Evolutionary conservation across 371 early-diverging fungal species (phyloP), one percentile per base, ranked within the genome.

Genomic region (Rhizomucor miehei): DNA sequence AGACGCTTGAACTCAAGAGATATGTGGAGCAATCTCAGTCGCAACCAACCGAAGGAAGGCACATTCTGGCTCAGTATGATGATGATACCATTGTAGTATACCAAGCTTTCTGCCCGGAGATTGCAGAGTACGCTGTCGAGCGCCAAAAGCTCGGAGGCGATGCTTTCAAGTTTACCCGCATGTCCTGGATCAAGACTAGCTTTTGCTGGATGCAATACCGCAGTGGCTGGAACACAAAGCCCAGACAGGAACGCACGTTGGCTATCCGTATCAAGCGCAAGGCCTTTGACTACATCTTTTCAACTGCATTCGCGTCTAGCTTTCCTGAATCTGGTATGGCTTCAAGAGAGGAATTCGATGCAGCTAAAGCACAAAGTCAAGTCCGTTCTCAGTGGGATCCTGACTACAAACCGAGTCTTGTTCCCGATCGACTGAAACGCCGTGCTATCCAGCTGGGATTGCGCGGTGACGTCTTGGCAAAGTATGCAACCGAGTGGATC

Each of bases 191-290:
- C 56, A 77, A 75, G 53, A 57, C 78, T 0, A 72, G 60, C 37
- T 77, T 72, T 56, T 54, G 54, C 25, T 77, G 78, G 78, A 77
- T 77, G 78, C 60, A 64, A 44, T 75, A 77, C 49, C 61, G 78
- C 17, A 60, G 57, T 29, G 73, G 71, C 6, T 73, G 67, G 69
- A 57, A 59, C 34, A 63, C 57, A 35, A 77, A 72, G 48, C 49
- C 52, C 8, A 49, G 62, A 21, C 78, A 77, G 54, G 65, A 59
- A 20, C 49, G 68, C 4, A 66, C 70, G 13, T 54, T 77, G 47
- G 78, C 73, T 1, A 63, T 77, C 13, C 52, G 58, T 17, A 43
- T 75, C 14, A 52, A 49, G 44, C 59, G 59, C 14, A 19, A 45
- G 13, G 56, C 47, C 19, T 75, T 75, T 50, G 52, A 63, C 17